Conservation (phyloP, 192 early-diverging fungal species). For the Spizellomyces sp. region DNA sequence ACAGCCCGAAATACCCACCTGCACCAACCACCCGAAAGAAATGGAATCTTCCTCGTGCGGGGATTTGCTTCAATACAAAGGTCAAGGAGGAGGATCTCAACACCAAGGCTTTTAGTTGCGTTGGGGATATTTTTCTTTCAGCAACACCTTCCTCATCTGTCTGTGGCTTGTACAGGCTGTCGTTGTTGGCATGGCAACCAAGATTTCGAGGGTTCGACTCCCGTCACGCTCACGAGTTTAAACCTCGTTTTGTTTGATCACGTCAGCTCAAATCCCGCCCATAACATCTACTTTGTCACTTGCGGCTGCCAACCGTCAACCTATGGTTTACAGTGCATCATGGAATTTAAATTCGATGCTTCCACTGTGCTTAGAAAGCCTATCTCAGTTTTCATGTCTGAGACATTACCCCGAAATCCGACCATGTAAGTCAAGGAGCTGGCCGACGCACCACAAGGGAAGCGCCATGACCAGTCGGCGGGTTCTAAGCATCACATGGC, state of each 20-base stretch:
- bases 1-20: not conserved
- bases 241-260: no score
- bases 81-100: not conserved
- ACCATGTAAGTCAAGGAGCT: conserved; percentile 11
- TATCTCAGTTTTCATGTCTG: conserved; percentile 28
- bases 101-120: not conserved
- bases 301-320: no score
- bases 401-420: conserved; percentile 23
- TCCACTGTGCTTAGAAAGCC: conserved; percentile 28
- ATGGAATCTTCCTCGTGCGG: not conserved
- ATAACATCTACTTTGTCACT: no score
- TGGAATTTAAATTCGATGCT: conserved; percentile 34
- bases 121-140: not conserved
- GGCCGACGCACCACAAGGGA: not conserved
- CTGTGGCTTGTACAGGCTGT: not conserved
- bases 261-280: no score
- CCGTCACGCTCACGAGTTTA: no score
- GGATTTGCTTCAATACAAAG: not conserved
- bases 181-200: not conserved
- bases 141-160: not conserved
- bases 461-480: not conserved
- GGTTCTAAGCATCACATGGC: no score
- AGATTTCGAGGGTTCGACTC: no score
- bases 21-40: not conserved
- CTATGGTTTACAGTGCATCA: not conserved